These are phyloP conservation scores for Wickerhamiella shivajii DNA, from an alignment of 805 yeast species.

Conservation along the genomic window DNA sequence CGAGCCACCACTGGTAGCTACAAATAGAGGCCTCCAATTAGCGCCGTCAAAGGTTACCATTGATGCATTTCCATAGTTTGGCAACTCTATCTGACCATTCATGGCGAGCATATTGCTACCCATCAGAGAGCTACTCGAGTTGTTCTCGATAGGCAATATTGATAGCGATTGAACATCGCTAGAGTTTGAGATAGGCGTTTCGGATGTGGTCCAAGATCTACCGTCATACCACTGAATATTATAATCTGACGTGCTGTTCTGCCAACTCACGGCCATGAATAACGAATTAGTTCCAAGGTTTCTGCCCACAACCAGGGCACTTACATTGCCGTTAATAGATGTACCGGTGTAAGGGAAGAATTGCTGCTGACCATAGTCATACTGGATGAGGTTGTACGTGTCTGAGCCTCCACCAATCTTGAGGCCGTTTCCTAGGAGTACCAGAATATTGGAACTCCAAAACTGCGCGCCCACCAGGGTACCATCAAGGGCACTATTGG, in stretches of 20 bases:
- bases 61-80: slow-evolving; percentile 40
- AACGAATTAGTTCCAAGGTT: slow-evolving; percentile 21
- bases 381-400: slow-evolving; percentile 35
- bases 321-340: slow-evolving; percentile 6
- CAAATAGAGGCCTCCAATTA: slow-evolving; percentile 49
- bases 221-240: slow-evolving; percentile 34
- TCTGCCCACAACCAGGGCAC: slow-evolving; percentile 8
- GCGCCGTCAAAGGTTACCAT: slow-evolving; percentile 53
- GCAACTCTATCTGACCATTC: slow-evolving; percentile 40
- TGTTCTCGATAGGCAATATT: slow-evolving; percentile 25
- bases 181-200: slow-evolving; percentile 23
- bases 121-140: slow-evolving; percentile 20
- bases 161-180: slow-evolving; percentile 34
- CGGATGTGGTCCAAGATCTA: slow-evolving; percentile 34
- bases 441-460: slow-evolving; percentile 25
- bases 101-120: slow-evolving; percentile 38
- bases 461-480: slow-evolving; percentile 41
- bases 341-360: slow-evolving; percentile 14
- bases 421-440: slow-evolving; percentile 41
- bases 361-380: slow-evolving; percentile 33
- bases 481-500: slow-evolving; percentile 33
- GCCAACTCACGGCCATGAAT: slow-evolving; percentile 32
- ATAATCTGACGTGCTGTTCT: slow-evolving; percentile 21
- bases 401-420: slow-evolving; percentile 26
- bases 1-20: slow-evolving; percentile 15